Evolutionary conservation across 345 rosid genomes (phyloP).

Genomic region (Stellera chamaejasme): DNA sequence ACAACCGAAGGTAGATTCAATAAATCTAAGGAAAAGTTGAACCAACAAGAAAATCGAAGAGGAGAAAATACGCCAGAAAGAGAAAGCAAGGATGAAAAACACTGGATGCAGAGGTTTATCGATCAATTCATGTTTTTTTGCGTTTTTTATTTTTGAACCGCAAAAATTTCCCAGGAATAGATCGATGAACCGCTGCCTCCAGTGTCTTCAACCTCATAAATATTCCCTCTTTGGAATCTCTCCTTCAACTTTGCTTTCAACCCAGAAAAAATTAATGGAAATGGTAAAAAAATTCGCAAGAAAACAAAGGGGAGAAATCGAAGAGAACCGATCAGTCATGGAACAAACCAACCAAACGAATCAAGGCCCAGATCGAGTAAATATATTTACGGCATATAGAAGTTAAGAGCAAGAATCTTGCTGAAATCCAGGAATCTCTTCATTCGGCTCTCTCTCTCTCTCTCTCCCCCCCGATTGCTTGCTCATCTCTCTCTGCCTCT

Average conservation of each 20-base stretch:
- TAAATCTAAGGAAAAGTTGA: no score
- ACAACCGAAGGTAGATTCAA: no score
- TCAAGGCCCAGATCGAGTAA: background rate
- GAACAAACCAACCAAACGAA: background rate
- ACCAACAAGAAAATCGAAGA: background rate
- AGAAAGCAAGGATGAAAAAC: constrained; percentile 20
- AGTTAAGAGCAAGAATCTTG: no score
- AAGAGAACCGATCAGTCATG: background rate
- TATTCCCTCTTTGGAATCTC: background rate
- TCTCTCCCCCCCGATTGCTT: background rate
- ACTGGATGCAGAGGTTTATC: constrained; percentile 99
- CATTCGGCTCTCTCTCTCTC: background rate
- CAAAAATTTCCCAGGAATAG: constrained; percentile 55
- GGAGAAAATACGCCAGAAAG: background rate
- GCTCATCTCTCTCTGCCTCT: background rate
- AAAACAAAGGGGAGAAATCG: background rate
- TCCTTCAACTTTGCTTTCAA: background rate
- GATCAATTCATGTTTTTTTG: constrained; percentile 72
- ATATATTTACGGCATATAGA: no score
- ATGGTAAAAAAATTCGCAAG: no score
- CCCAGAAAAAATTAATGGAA: background rate
- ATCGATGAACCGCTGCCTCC: constrained; percentile 99
- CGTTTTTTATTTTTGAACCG: background rate
- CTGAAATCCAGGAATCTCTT: no score
- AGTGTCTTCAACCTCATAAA: constrained; percentile 36